These are phyloP conservation scores for Trypanosoma congolense DNA, from an alignment of 208 protist species.

Conservation along the genomic window DNA sequence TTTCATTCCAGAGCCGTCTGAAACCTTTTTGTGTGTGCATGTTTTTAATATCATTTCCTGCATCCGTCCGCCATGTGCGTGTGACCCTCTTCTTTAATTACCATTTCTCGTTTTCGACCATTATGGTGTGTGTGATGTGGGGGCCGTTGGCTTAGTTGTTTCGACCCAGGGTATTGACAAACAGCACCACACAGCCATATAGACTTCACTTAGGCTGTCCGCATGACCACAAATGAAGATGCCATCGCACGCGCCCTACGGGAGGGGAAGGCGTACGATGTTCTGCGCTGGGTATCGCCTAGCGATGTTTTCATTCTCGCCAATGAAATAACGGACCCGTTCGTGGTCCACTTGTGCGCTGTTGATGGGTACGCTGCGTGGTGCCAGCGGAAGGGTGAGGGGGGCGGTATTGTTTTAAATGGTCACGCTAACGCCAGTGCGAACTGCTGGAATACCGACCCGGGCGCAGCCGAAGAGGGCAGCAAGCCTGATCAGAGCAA, in stretches of 20 bases:
- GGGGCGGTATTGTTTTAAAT: background rate
- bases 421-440: conserved; percentile 9
- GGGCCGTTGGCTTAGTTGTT: too few species aligned
- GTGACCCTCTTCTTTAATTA: too few species aligned
- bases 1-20: too few species aligned
- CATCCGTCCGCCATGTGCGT: too few species aligned
- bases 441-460: too few species aligned
- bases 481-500: background rate
- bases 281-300: conserved; percentile 21
- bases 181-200: too few species aligned
- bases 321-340: conserved; percentile 26
- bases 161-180: too few species aligned
- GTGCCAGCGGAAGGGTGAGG: background rate
- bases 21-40: too few species aligned
- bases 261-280: conserved; percentile 19
- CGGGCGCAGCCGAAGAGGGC: background rate
- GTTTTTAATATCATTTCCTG: too few species aligned
- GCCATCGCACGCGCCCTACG: conserved; percentile 9
- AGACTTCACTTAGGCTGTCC: background rate
- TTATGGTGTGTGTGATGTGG: too few species aligned
- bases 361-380: conserved; percentile 6
- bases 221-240: conserved; percentile 25
- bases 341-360: conserved; percentile 17
- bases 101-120: too few species aligned
- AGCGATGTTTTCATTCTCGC: conserved; percentile 27